A percentile compares a stretch with the other conserved stretches of the same genome.
Conservation (phyloP, 352 stramenopile species). For the Phytophthora meadii region DNA sequence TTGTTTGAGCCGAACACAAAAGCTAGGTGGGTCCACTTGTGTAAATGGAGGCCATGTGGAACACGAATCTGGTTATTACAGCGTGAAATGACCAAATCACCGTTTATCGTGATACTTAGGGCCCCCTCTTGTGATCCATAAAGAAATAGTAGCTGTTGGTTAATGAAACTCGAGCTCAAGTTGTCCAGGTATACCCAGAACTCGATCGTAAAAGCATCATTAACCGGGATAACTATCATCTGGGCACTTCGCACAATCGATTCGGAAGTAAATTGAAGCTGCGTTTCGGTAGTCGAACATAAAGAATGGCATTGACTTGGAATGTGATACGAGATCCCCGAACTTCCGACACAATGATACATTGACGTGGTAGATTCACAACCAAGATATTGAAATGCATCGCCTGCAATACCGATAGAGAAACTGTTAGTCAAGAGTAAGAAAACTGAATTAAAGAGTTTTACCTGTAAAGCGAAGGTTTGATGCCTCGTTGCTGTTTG, state of each 20-base stretch:
- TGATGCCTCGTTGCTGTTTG: slow-evolving; percentile 5
- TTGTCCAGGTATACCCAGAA: slow-evolving; percentile 46
- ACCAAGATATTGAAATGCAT: slow-evolving; percentile 40
- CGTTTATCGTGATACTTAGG: slow-evolving; percentile 20
- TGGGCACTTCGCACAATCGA: slow-evolving; percentile 36
- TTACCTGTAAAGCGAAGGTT: slow-evolving; percentile 47
- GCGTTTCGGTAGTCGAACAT: slow-evolving; percentile 38
- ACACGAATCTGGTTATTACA: slow-evolving; percentile 42
- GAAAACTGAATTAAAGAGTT: background rate
- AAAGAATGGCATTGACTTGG: slow-evolving; percentile 32
- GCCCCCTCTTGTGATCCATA: slow-evolving; percentile 36
- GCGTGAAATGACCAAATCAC: slow-evolving; percentile 35
- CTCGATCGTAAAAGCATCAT: slow-evolving; percentile 44
- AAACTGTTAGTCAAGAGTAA: slow-evolving; percentile 1
- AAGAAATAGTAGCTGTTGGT: slow-evolving; percentile 41
- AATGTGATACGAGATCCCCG: slow-evolving; percentile 1
- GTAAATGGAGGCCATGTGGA: slow-evolving; percentile 34
- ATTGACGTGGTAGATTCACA: slow-evolving; percentile 35
- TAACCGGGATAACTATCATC: slow-evolving; percentile 27
- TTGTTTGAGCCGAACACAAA: slow-evolving; percentile 27
- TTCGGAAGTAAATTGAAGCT: slow-evolving; percentile 43
- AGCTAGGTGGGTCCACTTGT: slow-evolving; percentile 52
- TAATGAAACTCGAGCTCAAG: slow-evolving; percentile 1
- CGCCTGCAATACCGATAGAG: slow-evolving; percentile 10
- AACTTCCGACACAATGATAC: slow-evolving; percentile 32